Percentiles rank a stretch among this genome's conserved stretches.
phyloP scores from a whole-genome alignment of 805 yeast species.

The Candida sakaeoensis region DNA sequence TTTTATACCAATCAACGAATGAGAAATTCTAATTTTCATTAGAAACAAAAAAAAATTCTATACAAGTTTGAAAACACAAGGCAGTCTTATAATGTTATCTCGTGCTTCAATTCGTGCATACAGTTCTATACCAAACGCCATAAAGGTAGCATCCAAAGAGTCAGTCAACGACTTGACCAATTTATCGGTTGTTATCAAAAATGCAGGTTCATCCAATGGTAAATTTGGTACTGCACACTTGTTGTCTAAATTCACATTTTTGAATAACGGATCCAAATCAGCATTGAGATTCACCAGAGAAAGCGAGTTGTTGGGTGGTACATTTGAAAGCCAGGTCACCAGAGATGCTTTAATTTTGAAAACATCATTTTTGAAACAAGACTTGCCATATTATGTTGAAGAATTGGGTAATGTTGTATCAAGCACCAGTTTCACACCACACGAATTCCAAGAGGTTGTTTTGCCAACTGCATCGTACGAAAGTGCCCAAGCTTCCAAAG shows the following conservation, averaged over 20 bases:
- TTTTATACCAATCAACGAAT: slow-evolving; percentile 15
- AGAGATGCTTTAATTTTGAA: slow-evolving; percentile 81
- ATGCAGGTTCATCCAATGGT: slow-evolving; percentile 77
- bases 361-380: slow-evolving; percentile 80
- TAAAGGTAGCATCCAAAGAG: slow-evolving; percentile 53
- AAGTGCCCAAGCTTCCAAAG: slow-evolving; percentile 45
- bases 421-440: slow-evolving; percentile 71
- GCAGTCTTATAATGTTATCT: slow-evolving; percentile 29
- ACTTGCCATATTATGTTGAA: slow-evolving; percentile 87
- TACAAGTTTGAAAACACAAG: neutral
- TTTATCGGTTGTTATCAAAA: slow-evolving; percentile 70
- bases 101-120: slow-evolving; percentile 41
- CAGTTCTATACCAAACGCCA: slow-evolving; percentile 36
- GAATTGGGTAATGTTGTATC: slow-evolving; percentile 72
- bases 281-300: slow-evolving; percentile 93
- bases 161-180: slow-evolving; percentile 55
- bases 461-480: slow-evolving; percentile 74
- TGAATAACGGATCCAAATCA: slow-evolving; percentile 76
- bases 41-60: slow-evolving; percentile 7
- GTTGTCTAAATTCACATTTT: slow-evolving; percentile 77
- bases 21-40: slow-evolving; percentile 13
- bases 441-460: slow-evolving; percentile 80
- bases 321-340: slow-evolving; percentile 61
- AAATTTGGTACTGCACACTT: slow-evolving; percentile 83
- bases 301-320: slow-evolving; percentile 89